phyloP scores from a whole-genome alignment of 306 rosid genomes.

The Cyamopsis tetragonoloba region DNA sequence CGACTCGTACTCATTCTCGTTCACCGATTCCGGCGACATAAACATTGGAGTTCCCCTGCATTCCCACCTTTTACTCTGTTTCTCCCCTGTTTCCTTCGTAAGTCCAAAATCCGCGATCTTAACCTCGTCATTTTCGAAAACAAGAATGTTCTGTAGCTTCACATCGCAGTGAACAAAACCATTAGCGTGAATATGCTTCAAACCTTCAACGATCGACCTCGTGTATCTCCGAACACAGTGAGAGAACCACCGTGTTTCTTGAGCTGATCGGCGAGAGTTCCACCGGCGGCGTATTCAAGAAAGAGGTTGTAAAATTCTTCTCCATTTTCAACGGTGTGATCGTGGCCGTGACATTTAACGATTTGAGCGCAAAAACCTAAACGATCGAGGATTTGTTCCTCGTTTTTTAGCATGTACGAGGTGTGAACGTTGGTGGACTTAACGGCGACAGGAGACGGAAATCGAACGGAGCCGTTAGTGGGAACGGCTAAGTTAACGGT shows the following conservation, averaged over 20 bases:
- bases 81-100: constrained; percentile 35
- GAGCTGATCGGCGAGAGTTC: constrained; percentile 50
- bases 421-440: constrained; percentile 37
- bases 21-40: constrained; percentile 82
- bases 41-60: constrained; percentile 72
- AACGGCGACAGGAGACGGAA: constrained; percentile 45
- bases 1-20: constrained; percentile 48
- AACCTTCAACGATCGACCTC: constrained; percentile 46
- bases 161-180: constrained; percentile 90
- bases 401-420: constrained; percentile 45
- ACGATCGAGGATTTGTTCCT: constrained; percentile 43
- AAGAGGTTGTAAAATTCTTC: constrained; percentile 42
- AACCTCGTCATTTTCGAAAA: constrained; percentile 42
- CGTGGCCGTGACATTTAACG: constrained; percentile 46
- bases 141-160: constrained; percentile 65
- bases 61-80: constrained; percentile 27
- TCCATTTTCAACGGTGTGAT: constrained; percentile 44
- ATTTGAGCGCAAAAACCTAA: constrained; percentile 47
- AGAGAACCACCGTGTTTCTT: constrained; percentile 43
- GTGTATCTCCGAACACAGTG: constrained; percentile 44
- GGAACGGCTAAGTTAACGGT: constrained; percentile 49
- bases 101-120: constrained; percentile 87
- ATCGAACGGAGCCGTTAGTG: not conserved
- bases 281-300: constrained; percentile 65
- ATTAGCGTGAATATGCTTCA: constrained; percentile 40